A percentile compares a stretch with the other conserved stretches of the same genome.
These are phyloP conservation scores for Hibiscus trionum DNA, from an alignment of 345 rosid genomes.

Conservation along the genomic window DNA sequence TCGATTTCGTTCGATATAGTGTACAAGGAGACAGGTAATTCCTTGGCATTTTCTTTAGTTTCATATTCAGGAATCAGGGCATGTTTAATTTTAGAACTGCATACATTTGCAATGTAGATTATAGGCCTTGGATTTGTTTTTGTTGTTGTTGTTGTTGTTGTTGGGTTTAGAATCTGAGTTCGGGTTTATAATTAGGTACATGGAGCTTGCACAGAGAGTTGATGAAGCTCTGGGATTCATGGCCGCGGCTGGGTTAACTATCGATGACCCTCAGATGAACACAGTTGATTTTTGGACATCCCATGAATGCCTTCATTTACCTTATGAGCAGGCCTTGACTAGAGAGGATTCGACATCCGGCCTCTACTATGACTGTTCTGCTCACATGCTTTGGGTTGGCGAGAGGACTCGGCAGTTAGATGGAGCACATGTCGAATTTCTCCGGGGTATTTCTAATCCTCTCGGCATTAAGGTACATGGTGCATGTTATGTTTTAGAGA, in stretches of 20 bases:
- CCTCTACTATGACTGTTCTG: slow-evolving; percentile 61
- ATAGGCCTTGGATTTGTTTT: not conserved
- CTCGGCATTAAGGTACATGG: slow-evolving; percentile 46
- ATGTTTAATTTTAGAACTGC: not conserved
- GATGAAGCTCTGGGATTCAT: slow-evolving; percentile 65
- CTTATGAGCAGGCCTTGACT: slow-evolving; percentile 62
- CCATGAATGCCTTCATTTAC: slow-evolving; percentile 53
- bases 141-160: not conserved
- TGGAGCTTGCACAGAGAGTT: slow-evolving; percentile 56
- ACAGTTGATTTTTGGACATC: slow-evolving; percentile 62
- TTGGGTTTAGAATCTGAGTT: not conserved
- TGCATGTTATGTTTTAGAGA: not conserved
- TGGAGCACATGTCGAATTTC: slow-evolving; percentile 64
- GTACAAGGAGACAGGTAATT: slow-evolving; percentile 59
- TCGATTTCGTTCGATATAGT: slow-evolving; percentile 46
- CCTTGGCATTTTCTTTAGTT: too few species aligned
- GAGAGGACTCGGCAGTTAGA: slow-evolving; percentile 64
- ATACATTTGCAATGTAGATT: not conserved
- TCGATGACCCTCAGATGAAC: slow-evolving; percentile 54
- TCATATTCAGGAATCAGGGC: too few species aligned
- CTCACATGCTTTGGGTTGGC: slow-evolving; percentile 67
- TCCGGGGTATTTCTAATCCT: slow-evolving; percentile 58
- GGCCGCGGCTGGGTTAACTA: slow-evolving; percentile 58
- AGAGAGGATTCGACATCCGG: slow-evolving; percentile 65
- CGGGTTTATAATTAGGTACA: slow-evolving; percentile 27